Conservation (phyloP, 208 protist species). For the Leishmania braziliensis region DNA sequence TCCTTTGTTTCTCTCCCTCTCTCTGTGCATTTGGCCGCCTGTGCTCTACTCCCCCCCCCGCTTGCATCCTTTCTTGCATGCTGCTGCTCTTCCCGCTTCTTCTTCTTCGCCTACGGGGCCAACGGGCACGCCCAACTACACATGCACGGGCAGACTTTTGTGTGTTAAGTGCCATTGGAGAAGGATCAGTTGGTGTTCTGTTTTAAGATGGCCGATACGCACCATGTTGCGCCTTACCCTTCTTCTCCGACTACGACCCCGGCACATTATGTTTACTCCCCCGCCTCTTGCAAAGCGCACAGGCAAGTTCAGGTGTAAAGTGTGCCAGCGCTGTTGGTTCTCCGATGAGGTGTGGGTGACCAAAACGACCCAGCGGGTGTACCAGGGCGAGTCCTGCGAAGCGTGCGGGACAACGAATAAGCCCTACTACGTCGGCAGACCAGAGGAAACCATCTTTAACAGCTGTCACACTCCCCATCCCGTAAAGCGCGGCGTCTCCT, state of each 20-base stretch:
- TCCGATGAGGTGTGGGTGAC: conserved; percentile 89
- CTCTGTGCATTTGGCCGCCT: background rate
- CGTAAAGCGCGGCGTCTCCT: conserved; percentile 72
- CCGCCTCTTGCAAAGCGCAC: conserved; percentile 73
- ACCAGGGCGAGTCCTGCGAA: conserved; percentile 89
- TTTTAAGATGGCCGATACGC: background rate
- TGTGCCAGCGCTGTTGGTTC: conserved; percentile 66
- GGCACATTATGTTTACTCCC: conserved; percentile 90
- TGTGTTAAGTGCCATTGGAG: background rate
- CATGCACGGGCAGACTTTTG: background rate
- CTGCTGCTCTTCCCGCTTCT: background rate
- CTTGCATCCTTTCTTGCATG: background rate
- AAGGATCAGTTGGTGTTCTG: background rate
- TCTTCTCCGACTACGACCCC: conserved; percentile 58
- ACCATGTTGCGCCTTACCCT: conserved; percentile 55
- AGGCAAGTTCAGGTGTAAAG: conserved; percentile 72
- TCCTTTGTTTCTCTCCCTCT: background rate
- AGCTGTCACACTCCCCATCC: conserved; percentile 68
- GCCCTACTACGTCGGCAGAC: conserved; percentile 86
- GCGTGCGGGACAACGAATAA: conserved; percentile 83
- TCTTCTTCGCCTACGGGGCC: background rate
- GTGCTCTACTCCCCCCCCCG: background rate
- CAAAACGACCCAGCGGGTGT: conserved; percentile 86
- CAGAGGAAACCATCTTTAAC: conserved; percentile 87
- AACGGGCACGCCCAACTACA: background rate